A percentile compares a stretch with the other conserved stretches of the same genome.
Conservation (phyloP, 202 grass and related monocot species). For the Setaria viridis region DNA sequence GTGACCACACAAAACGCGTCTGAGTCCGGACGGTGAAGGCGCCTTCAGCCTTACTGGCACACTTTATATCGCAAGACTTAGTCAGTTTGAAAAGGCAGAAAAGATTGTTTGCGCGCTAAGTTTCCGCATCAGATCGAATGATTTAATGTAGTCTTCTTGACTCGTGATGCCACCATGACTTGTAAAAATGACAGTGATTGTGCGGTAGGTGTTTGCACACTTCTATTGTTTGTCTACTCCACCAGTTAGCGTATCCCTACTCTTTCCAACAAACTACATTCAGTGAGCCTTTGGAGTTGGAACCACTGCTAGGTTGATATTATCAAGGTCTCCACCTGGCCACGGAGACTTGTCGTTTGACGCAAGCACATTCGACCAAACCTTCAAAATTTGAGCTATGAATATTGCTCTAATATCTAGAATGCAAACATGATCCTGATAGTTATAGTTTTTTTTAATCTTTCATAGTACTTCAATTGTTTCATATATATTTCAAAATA, state of each 20-base stretch:
- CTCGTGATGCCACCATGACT: not conserved
- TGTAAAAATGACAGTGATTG: not conserved
- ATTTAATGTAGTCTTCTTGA: not conserved
- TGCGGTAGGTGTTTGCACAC: not conserved
- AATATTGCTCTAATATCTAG: not conserved
- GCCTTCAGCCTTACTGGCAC: not conserved
- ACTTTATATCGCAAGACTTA: not conserved
- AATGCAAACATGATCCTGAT: not conserved
- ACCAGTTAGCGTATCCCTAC: not conserved
- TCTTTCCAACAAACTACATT: not conserved
- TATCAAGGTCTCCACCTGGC: not conserved
- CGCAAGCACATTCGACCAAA: not conserved
- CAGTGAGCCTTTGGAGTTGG: not conserved
- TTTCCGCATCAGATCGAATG: conserved; percentile 10
- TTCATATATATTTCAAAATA: no score
- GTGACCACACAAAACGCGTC: not conserved
- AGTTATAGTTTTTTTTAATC: not conserved
- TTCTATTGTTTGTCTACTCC: conserved; percentile 5
- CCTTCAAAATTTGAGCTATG: not conserved
- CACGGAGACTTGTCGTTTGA: not conserved
- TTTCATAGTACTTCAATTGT: not conserved
- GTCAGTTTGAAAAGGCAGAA: not conserved
- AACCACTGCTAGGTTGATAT: not conserved
- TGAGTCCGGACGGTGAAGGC: not conserved
- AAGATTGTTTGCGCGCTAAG: not conserved